Conservation (phyloP, 257 asterid genomes). For the Dorcoceras hygrometricum region DNA sequence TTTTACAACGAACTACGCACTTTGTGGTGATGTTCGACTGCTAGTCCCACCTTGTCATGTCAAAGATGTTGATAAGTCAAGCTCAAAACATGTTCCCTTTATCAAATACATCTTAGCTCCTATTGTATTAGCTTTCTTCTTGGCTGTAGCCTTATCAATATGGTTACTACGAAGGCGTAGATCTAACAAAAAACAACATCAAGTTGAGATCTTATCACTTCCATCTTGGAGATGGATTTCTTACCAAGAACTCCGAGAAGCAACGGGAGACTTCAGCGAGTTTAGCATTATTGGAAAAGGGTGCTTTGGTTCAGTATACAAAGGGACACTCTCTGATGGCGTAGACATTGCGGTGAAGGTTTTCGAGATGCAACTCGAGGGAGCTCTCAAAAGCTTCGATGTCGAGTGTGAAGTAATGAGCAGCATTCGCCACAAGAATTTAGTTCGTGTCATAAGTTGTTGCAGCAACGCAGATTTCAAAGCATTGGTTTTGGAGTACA, state of each 20-base stretch:
- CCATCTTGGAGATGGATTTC: no score
- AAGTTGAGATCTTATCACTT: no score
- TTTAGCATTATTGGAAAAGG: slow-evolving; percentile 7
- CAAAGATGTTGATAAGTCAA: not conserved
- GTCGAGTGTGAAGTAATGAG: not conserved
- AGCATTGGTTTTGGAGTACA: slow-evolving; percentile 10
- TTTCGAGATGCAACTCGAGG: not conserved
- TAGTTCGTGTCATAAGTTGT: slow-evolving; percentile 3
- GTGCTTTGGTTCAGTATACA: not conserved
- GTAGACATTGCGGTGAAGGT: slow-evolving; percentile 2
- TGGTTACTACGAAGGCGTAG: not conserved
- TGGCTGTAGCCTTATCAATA: not conserved
- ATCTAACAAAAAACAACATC: not conserved
- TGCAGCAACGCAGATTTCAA: slow-evolving; percentile 15
- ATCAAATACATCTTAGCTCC: not conserved
- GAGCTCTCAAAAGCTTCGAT: slow-evolving; percentile 6
- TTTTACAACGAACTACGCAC: not conserved
- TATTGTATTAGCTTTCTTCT: no score
- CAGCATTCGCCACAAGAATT: slow-evolving; percentile 17
- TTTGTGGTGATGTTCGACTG: slow-evolving; percentile 9
- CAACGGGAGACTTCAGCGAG: not conserved
- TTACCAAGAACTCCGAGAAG: slow-evolving; percentile 8
- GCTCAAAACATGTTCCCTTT: not conserved
- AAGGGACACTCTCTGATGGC: not conserved
- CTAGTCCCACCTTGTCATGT: not conserved